These are phyloP conservation scores for Nemania sp. DNA, from an alignment of 2,329 filamentous ascomycete species.

Conservation along the genomic window DNA sequence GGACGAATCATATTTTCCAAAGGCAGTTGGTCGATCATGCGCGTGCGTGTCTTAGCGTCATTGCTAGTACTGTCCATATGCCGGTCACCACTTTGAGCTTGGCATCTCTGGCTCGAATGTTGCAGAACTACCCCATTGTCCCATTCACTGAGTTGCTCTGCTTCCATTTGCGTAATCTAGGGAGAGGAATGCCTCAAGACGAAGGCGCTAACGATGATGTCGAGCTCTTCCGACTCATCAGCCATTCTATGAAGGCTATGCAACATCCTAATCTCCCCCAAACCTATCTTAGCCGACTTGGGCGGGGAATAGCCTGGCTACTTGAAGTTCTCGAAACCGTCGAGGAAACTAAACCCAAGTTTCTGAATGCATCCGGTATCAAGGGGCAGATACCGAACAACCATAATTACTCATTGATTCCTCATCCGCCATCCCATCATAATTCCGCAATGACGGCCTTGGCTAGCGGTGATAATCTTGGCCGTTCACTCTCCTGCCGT, in stretches of 20 bases:
- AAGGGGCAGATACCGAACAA: not conserved
- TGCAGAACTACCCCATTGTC: conserved; percentile 12
- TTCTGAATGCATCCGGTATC: not conserved
- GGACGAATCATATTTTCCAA: conserved; percentile 1
- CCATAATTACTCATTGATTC: not conserved
- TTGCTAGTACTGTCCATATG: conserved; percentile 3
- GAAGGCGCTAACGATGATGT: conserved; percentile 4
- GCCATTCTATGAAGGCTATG: conserved; percentile 3
- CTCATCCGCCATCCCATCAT: not conserved
- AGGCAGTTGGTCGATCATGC: conserved; percentile 8
- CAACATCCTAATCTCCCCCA: conserved; percentile 14
- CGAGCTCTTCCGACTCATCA: conserved; percentile 6
- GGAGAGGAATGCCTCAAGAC: not conserved
- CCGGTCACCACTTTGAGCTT: conserved; percentile 1
- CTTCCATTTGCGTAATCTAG: conserved; percentile 3
- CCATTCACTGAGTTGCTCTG: conserved; percentile 10
- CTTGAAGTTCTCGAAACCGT: conserved; percentile 6
- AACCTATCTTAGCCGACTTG: conserved; percentile 9
- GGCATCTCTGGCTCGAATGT: conserved; percentile 4
- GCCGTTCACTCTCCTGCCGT: not conserved
- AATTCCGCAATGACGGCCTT: not conserved
- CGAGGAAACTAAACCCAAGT: not conserved
- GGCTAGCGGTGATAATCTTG: not conserved
- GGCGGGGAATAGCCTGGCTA: conserved; percentile 5
- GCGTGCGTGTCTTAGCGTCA: conserved; percentile 3